Base-by-base conservation (phyloP, 2,329 filamentous ascomycete genomes). In the Diplodia scrobiculata region DNA sequence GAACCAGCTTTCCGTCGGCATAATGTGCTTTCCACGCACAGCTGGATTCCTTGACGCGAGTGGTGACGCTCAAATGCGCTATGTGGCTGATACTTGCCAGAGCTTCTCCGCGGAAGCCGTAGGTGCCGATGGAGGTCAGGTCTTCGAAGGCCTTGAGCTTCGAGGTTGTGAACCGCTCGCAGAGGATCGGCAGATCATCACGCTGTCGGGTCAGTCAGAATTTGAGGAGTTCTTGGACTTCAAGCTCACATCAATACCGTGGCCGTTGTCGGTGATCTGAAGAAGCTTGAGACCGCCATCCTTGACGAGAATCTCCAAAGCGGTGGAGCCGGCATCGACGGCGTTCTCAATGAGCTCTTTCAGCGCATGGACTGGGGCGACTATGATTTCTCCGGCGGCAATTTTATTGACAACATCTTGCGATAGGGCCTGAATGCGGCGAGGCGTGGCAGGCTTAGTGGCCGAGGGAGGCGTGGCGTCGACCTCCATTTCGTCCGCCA, bases 61-160 rank as follows among this genome's bases (percentile, higher is more conserved):
- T 99, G 1, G 94, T 98, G 51, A 99, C 92, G 3, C 89, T 92
- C 25, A 99, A 84, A 80, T 99, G 96, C 38, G 96, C 94, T 72
- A 99, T 97, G 76, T 99, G 95, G 74, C 94, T 98, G 76, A 99
- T 99, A 79, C 95, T 98, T 14, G 95, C 95, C 65, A 99, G 81
- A 3, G 95, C 95, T 79, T 99, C 95, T 65, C 95, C 95, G 63
- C 95, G 90, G 74, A 99, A 99, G n/a, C 95, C 95, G 77, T 99
- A 99, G 1, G 95, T 98, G 60, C 88, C 89, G 70, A 99, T 98
- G 4, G 89, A 91, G 48, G 87, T 87, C 55, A 99, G 82, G 76
- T 99, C 95, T 76, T 98, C 94, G 71, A 99, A 99, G 5, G 87
- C 86, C 71, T 95, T 92, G 67, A 99, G 84, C 76, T 99, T 99